A percentile compares a stretch with the other conserved stretches of the same genome.
These are phyloP conservation scores for Clarireedia paspali DNA, from an alignment of 2,329 filamentous ascomycete species.

Conservation along the genomic window DNA sequence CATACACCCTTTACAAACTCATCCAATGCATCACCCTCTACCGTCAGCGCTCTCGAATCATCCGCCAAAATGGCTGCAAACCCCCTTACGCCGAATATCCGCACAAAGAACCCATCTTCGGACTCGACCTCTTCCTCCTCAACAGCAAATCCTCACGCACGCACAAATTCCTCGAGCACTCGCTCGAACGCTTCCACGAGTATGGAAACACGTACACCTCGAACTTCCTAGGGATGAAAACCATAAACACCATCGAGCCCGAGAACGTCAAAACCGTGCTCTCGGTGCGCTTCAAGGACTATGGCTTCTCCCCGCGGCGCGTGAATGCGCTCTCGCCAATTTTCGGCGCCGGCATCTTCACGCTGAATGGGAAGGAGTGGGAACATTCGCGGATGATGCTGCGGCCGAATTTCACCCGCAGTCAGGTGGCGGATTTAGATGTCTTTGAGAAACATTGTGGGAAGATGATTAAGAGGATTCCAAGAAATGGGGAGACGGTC, in stretches of 20 bases:
- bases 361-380: conserved; percentile 44
- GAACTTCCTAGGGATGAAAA: conserved; percentile 22
- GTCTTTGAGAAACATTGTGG: conserved; percentile 54
- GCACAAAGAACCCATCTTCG: conserved; percentile 47
- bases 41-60: conserved; percentile 7
- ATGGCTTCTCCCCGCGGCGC: conserved; percentile 38
- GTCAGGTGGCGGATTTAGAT: conserved; percentile 40
- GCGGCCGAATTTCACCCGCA: conserved; percentile 44
- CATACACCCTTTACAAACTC: conserved; percentile 11
- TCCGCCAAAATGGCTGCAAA: conserved; percentile 36
- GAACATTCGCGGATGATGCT: conserved; percentile 45
- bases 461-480: conserved; percentile 50
- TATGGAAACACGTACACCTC: conserved; percentile 13
- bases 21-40: conserved; percentile 1
- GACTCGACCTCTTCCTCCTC: conserved; percentile 39
- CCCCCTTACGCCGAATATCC: conserved; percentile 37
- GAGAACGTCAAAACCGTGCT: conserved; percentile 51
- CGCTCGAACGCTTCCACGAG: conserved; percentile 27
- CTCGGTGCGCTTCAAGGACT: conserved; percentile 49
- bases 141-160: conserved; percentile 33
- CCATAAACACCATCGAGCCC: conserved; percentile 44
- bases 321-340: conserved; percentile 38
- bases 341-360: conserved; percentile 50
- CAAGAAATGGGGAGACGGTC: conserved; percentile 43
- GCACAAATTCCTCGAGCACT: conserved; percentile 31